These are phyloP conservation scores for Sarcodon aspratus DNA, from an alignment of 768 basidiomycete species.

Conservation along the genomic window DNA sequence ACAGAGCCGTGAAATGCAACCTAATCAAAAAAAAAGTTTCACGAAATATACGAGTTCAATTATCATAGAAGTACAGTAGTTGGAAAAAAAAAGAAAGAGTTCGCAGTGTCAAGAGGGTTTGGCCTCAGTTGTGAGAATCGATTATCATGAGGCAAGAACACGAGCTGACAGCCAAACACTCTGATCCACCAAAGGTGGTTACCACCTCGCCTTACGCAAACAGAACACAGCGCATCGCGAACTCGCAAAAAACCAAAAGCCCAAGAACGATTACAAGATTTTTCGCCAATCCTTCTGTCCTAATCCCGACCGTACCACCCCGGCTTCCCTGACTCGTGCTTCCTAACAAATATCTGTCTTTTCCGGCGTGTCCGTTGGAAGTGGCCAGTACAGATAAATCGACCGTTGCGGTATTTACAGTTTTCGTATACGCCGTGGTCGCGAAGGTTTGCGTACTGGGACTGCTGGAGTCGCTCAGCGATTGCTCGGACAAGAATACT, in stretches of 20 bases:
- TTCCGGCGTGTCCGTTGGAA: slow-evolving; percentile 45
- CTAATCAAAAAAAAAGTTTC: no score
- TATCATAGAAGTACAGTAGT: no score
- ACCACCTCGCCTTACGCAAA: no score
- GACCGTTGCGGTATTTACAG: slow-evolving; percentile 41
- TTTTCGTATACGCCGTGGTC: slow-evolving; percentile 45
- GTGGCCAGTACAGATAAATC: slow-evolving; percentile 44
- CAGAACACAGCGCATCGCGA: no score
- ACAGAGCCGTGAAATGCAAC: no score
- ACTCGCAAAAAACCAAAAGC: not conserved
- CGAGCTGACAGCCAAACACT: no score
- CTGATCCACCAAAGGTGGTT: no score
- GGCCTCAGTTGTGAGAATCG: no score
- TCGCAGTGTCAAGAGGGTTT: no score
- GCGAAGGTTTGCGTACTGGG: slow-evolving; percentile 36
- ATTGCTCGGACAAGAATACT: slow-evolving; percentile 48
- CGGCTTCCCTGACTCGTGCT: slow-evolving; percentile 14
- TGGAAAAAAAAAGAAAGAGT: no score
- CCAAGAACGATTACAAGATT: not conserved
- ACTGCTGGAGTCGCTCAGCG: slow-evolving; percentile 22
- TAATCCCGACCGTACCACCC: not conserved
- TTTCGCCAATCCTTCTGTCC: not conserved
- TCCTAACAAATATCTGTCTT: slow-evolving; percentile 8
- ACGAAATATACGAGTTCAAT: no score
- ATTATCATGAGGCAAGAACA: no score